Conservation (phyloP, 2,329 filamentous ascomycete genomes). For the Scytalidium lignicola region DNA sequence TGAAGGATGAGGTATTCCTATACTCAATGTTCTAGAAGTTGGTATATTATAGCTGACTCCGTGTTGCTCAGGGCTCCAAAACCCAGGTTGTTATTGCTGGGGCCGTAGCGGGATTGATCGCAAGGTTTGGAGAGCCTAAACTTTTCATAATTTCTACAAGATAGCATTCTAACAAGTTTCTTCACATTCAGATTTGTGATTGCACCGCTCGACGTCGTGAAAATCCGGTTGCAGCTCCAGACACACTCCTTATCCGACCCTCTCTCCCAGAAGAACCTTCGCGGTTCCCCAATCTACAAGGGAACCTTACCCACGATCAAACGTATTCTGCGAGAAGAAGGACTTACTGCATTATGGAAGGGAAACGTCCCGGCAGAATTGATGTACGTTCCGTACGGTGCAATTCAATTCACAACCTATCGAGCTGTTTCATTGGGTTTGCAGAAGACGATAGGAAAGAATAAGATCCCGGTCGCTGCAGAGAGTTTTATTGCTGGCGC, state of each 20-base stretch:
- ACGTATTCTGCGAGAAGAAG: constrained; percentile 75
- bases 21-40: constrained; percentile 3
- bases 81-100: constrained; percentile 62
- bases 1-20: constrained; percentile 61
- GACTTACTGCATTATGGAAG: constrained; percentile 87
- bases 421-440: constrained; percentile 67
- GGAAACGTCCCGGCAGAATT: constrained; percentile 94
- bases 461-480: constrained; percentile 55
- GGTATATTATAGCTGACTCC: neutral
- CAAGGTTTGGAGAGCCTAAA: constrained; percentile 53
- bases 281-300: constrained; percentile 56
- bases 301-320: constrained; percentile 72
- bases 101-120: constrained; percentile 76
- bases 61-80: constrained; percentile 51
- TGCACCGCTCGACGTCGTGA: constrained; percentile 93
- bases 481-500: constrained; percentile 84
- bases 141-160: neutral
- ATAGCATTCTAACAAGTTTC: constrained; percentile 2
- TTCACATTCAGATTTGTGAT: constrained; percentile 67
- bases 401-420: constrained; percentile 86
- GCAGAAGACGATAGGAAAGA: constrained; percentile 28
- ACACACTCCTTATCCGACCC: constrained; percentile 73
- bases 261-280: constrained; percentile 44
- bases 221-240: constrained; percentile 95
- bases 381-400: constrained; percentile 88